These are phyloP conservation scores for Gossypium trilobum DNA, from an alignment of 441 rosid species.

Conservation along the genomic window DNA sequence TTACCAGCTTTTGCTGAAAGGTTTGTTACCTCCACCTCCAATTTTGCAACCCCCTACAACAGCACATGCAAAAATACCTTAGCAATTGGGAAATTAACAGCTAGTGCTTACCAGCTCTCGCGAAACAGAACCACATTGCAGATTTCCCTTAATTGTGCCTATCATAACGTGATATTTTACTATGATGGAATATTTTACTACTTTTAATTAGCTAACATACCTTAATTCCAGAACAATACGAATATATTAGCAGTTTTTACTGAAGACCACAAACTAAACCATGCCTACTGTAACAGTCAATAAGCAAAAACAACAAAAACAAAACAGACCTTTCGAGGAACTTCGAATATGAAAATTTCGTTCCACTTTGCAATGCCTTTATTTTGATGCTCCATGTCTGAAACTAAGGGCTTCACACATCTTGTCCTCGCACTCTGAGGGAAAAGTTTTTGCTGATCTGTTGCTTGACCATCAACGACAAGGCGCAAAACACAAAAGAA, in stretches of 20 bases:
- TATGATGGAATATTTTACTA: background rate
- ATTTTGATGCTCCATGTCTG: constrained; percentile 27
- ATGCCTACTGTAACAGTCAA: background rate
- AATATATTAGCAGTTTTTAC: background rate
- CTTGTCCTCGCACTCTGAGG: constrained; percentile 99
- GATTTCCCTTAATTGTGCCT: background rate
- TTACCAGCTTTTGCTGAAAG: constrained; percentile 99
- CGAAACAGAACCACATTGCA: background rate
- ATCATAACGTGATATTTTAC: background rate
- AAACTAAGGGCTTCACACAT: constrained; percentile 72
- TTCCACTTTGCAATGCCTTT: constrained; percentile 77
- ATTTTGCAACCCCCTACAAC: constrained; percentile 67
- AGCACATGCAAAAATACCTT: constrained; percentile 17
- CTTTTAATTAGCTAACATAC: background rate
- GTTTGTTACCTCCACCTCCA: constrained; percentile 97
- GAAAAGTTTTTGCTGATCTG: constrained; percentile 85
- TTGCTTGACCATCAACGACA: constrained; percentile 62
- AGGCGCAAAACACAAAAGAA: constrained; percentile 89
- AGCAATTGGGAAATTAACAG: background rate
- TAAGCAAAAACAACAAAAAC: background rate
- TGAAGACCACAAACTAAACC: background rate
- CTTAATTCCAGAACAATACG: background rate
- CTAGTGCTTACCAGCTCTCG: background rate
- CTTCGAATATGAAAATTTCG: constrained; percentile 92
- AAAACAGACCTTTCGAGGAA: constrained; percentile 64